Evolutionary conservation across 2,329 filamentous ascomycete species (phyloP).

Genomic region (Epichloe aotearoae): DNA sequence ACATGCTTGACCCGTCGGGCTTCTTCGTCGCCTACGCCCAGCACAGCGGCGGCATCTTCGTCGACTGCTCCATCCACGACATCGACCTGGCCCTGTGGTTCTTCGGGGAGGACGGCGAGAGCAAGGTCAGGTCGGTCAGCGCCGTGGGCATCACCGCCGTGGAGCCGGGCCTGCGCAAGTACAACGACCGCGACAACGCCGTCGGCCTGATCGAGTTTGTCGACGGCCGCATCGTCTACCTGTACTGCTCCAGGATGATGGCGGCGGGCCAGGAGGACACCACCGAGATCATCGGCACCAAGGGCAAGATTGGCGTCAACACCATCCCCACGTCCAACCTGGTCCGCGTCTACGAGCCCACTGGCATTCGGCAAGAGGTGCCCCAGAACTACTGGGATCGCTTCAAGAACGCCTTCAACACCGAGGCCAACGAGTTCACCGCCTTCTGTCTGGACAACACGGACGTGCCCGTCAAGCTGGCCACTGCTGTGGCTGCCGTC

Average conservation of each 20-base stretch:
- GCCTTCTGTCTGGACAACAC: constrained; percentile 42
- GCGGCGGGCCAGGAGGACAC: constrained; percentile 53
- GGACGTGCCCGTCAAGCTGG: constrained; percentile 40
- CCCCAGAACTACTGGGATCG: constrained; percentile 48
- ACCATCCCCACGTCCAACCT: constrained; percentile 39
- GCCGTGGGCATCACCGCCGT: constrained; percentile 17
- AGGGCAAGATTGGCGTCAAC: constrained; percentile 50
- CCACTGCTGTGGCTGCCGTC: constrained; percentile 44
- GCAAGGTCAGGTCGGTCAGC: constrained; percentile 14
- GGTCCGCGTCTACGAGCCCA: constrained; percentile 39
- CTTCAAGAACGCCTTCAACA: constrained; percentile 50
- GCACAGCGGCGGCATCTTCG: constrained; percentile 55
- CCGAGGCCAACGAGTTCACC: constrained; percentile 50
- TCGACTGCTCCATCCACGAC: constrained; percentile 57
- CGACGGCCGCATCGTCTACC: constrained; percentile 48
- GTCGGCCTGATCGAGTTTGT: constrained; percentile 51
- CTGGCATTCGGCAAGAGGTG: constrained; percentile 40
- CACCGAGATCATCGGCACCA: constrained; percentile 54
- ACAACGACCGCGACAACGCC: constrained; percentile 19
- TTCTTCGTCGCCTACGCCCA: constrained; percentile 56
- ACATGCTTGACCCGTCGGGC: constrained; percentile 49
- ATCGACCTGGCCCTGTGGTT: constrained; percentile 28
- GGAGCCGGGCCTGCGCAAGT: constrained; percentile 13
- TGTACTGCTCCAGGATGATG: constrained; percentile 54
- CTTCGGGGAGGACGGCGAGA: constrained; percentile 15